phyloP scores from a whole-genome alignment of 805 yeast species.

The Monosporozyma aquatica region DNA sequence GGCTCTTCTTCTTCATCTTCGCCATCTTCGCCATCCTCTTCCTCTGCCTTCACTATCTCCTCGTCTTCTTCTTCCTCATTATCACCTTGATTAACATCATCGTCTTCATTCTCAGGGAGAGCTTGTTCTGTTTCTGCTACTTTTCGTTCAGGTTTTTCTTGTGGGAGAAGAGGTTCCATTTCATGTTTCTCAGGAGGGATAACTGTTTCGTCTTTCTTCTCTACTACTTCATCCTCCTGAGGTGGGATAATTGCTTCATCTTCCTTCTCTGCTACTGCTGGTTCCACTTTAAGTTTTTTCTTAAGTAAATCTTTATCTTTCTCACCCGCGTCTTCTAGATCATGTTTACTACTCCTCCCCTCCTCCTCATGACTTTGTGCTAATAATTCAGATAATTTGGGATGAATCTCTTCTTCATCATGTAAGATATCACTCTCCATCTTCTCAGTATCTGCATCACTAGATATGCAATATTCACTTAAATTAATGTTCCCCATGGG shows the following conservation, averaged over 20 bases:
- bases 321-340: neutral
- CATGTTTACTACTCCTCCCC: neutral
- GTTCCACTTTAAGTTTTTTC: neutral
- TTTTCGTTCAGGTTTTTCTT: no score
- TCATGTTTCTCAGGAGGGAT: no score
- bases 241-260: conserved; percentile 8
- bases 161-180: no score
- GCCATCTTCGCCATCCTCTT: conserved; percentile 7
- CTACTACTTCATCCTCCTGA: conserved; percentile 13
- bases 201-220: conserved; percentile 12
- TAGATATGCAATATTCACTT: conserved; percentile 30
- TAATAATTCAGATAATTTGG: conserved; percentile 17
- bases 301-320: neutral
- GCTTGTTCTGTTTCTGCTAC: no score
- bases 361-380: conserved; percentile 4
- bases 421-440: conserved; percentile 42
- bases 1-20: conserved; percentile 5
- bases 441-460: conserved; percentile 89
- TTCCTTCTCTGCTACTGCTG: neutral
- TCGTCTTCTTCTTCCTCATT: conserved; percentile 12
- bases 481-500: conserved; percentile 36
- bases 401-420: conserved; percentile 12
- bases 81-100: conserved; percentile 8
- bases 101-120: conserved; percentile 10
- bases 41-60: conserved; percentile 5